These are phyloP conservation scores for Terfezia boudieri DNA, from an alignment of 495 filamentous ascomycete genomes.

Conservation along the genomic window DNA sequence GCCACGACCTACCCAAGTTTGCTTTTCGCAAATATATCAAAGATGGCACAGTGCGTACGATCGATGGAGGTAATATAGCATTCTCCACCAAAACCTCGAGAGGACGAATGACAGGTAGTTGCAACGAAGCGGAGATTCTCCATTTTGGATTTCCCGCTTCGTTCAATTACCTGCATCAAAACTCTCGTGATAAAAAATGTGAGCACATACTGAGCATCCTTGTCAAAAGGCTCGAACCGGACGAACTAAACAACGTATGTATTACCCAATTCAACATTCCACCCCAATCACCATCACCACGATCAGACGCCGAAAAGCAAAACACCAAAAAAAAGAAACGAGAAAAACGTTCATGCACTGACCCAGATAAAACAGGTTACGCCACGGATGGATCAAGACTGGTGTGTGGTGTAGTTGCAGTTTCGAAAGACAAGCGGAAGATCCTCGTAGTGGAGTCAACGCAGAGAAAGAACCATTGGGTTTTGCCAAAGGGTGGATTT, in stretches of 20 bases:
- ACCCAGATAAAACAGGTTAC: constrained; percentile 39
- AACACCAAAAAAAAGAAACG: neutral
- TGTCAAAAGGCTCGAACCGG: constrained; percentile 45
- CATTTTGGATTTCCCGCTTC: neutral
- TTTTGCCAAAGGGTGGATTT: constrained; percentile 94
- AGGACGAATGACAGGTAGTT: too few species aligned
- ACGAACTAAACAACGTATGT: constrained; percentile 61
- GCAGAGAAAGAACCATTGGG: constrained; percentile 64
- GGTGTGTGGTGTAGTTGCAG: constrained; percentile 83
- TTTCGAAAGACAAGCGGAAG: constrained; percentile 46
- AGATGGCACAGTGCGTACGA: neutral
- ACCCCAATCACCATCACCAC: neutral
- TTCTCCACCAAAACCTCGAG: neutral
- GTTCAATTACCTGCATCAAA: neutral
- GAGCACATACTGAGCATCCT: neutral
- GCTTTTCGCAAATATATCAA: neutral
- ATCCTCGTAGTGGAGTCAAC: constrained; percentile 88
- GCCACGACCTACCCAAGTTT: too few species aligned
- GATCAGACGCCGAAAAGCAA: neutral
- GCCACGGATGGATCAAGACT: constrained; percentile 78
- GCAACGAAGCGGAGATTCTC: neutral
- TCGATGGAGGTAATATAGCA: neutral
- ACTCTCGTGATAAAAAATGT: neutral
- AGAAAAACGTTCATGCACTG: neutral
- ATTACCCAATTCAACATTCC: constrained; percentile 3